Evolutionary conservation across 805 yeast genomes (phyloP).

Genomic region (Candida peoriensis): DNA sequence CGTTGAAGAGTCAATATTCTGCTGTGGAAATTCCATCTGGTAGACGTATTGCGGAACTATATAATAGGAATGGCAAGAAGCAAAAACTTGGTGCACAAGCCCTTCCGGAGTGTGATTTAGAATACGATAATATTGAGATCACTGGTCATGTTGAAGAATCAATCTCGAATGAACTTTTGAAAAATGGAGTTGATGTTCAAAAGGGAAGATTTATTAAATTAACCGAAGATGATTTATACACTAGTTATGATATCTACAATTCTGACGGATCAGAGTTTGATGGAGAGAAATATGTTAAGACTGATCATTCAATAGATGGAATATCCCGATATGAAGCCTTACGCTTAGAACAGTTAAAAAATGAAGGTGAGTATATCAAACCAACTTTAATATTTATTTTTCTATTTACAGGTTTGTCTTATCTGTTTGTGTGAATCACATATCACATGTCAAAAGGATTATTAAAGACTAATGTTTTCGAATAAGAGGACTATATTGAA

Average conservation of each 20-base stretch:
- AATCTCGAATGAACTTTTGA: constrained; percentile 40
- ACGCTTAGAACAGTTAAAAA: constrained; percentile 17
- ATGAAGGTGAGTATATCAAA: constrained; percentile 22
- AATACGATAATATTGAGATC: constrained; percentile 39
- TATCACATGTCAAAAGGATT: too few relatives aligned
- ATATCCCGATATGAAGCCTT: constrained; percentile 22
- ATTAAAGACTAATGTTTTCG: neutral
- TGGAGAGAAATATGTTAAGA: constrained; percentile 20
- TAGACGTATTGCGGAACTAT: constrained; percentile 19
- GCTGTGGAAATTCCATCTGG: constrained; percentile 29
- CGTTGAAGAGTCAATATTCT: constrained; percentile 43
- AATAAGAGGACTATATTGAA: neutral
- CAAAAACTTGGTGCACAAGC: constrained; percentile 21
- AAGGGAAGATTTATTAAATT: constrained; percentile 48
- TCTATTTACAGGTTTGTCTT: neutral
- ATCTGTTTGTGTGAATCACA: neutral
- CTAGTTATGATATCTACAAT: constrained; percentile 38
- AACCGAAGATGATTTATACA: constrained; percentile 35
- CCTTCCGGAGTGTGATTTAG: constrained; percentile 32
- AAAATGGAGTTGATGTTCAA: constrained; percentile 41
- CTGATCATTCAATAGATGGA: constrained; percentile 19
- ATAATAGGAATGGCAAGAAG: constrained; percentile 19
- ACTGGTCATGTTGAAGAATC: constrained; percentile 35
- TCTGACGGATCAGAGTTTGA: constrained; percentile 34
- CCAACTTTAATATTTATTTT: neutral